Percentiles rank a stretch among this genome's conserved stretches.
These are phyloP conservation scores for Priceomyces haplophilus DNA, from an alignment of 805 yeast genomes.

Conservation along the genomic window DNA sequence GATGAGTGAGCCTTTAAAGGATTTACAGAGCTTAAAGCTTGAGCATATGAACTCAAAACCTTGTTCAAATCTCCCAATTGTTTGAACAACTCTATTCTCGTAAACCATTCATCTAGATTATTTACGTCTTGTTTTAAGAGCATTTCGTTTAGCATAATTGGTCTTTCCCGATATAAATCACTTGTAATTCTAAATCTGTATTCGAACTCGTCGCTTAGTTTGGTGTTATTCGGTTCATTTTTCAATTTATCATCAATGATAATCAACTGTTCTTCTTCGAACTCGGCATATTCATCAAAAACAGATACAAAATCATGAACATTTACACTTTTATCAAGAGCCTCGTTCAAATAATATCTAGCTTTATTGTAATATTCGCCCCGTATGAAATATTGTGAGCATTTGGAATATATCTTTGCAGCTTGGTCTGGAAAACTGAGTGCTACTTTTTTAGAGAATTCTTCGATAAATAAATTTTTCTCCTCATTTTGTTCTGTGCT, in stretches of 20 bases:
- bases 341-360: slow-evolving; percentile 43
- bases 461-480: slow-evolving; percentile 21
- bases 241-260: slow-evolving; percentile 15
- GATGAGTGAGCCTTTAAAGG: slow-evolving; percentile 45
- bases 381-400: slow-evolving; percentile 49
- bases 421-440: slow-evolving; percentile 56
- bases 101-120: slow-evolving; percentile 66
- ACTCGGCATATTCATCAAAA: slow-evolving; percentile 60
- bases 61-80: slow-evolving; percentile 39
- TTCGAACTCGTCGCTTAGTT: slow-evolving; percentile 30
- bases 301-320: slow-evolving; percentile 60
- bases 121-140: slow-evolving; percentile 59
- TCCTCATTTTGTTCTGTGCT: slow-evolving; percentile 2
- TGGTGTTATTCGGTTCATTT: slow-evolving; percentile 11
- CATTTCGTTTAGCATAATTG: slow-evolving; percentile 63
- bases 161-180: slow-evolving; percentile 52
- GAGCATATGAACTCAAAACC: slow-evolving; percentile 51
- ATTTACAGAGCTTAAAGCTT: slow-evolving; percentile 64
- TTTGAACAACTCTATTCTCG: slow-evolving; percentile 48
- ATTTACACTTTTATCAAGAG: slow-evolving; percentile 46
- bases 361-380: slow-evolving; percentile 25
- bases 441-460: slow-evolving; percentile 15
- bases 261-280: slow-evolving; percentile 51
- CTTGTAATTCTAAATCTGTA: slow-evolving; percentile 50
- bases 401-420: slow-evolving; percentile 44